Evolutionary conservation across 1,284 basidiomycete genomes (phyloP), one percentile per base, ranked within the genome.

Genomic region (Papiliotrema flavescens): DNA sequence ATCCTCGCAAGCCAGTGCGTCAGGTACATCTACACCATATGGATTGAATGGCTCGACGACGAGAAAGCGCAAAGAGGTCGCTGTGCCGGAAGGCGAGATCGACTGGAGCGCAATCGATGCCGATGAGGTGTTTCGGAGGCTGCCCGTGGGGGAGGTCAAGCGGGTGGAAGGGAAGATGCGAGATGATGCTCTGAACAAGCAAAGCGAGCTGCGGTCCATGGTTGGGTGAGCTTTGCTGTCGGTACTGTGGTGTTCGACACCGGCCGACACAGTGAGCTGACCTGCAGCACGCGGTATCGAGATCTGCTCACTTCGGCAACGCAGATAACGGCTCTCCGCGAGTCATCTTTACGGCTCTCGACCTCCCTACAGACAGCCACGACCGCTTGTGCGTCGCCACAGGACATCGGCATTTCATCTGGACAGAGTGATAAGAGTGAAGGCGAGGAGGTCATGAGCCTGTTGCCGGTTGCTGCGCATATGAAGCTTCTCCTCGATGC

Each of bases 171-270:
- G 82, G 26, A 84, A 84, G 54, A 78, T 94, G 57, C 90, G 89
- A 74, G 78, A 81, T n/a, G 89, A 93, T 74, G 91, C 91, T 2
- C 84, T 91, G 69, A 86, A 86, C 49, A 95, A 95, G 75, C 89
- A 91, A 69, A 88, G 91, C 66, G 93, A 97, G 71, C 82, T 96
- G 43, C 81, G 92, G 61, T 81, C 89, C 26, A 97, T 95, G 92
- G 93, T 97, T 73, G 92, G 90, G 90, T 94, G 76, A 82, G 90
- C 85, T 55, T 6, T 23, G 45, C 48, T 49, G n/a, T n/a, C n/a
- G n/a, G n/a, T 23, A 11, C 17, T 14, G 32, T 24, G 36, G 59
- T 43, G 5, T 28, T 45, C 5, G 11, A 11, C 28, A 6, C 11
- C 28, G 28, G 28, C 28, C 5, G 26, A 36, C 40, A 23, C 53